Base-by-base conservation (phyloP, 257 asterid species). In the Solanum ossicruentum region DNA sequence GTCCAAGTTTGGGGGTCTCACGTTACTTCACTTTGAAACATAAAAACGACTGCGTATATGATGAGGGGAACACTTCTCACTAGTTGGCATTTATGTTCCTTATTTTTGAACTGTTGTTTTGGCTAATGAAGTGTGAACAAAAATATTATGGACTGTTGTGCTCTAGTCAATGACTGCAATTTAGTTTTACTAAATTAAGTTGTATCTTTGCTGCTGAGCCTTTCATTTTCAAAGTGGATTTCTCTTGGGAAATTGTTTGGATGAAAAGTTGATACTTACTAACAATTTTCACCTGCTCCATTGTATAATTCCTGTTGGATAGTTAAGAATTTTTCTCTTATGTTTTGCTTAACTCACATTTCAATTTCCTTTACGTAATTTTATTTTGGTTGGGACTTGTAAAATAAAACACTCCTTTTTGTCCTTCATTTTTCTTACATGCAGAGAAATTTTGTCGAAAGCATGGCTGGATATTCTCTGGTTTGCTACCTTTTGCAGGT, bases 391-490 rank as follows among this genome's bases (percentile, higher is more conserved):
- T 21, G 60, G 21, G 58, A 23, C n/a, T 51, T 77, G 60, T 77
- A 23, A 77, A 49, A 49, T 73, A 23, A 77, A 77, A 23, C 45
- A 77, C 45, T 77, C 61, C 5, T 75, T 3, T 49, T 83, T 83
- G 41, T 70, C 73, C 49, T 83, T 67, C 43, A 17, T 65, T 83
- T 58, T 69, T 73, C 54, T 84, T 83, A 39, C 65, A 63, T 73
- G 87, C 91, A 92, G 94, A 89, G 98, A 88, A 96, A 96, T 90
- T 96, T 96, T 82, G 99, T 96, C 20, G 99, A 96, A 88, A 96
- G 99, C 97, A 96, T 96, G 98, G 99, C 99, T 54, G 99, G 99
- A 82, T 96, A 96, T 91, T 96, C 99, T 85, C 90, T 96, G 32
- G 99, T 96, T 83, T 96, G 99, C 92, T 96, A 96, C 91, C 97